Base-by-base conservation (phyloP, 306 rosid species). In the Lagenaria siceraria region DNA sequence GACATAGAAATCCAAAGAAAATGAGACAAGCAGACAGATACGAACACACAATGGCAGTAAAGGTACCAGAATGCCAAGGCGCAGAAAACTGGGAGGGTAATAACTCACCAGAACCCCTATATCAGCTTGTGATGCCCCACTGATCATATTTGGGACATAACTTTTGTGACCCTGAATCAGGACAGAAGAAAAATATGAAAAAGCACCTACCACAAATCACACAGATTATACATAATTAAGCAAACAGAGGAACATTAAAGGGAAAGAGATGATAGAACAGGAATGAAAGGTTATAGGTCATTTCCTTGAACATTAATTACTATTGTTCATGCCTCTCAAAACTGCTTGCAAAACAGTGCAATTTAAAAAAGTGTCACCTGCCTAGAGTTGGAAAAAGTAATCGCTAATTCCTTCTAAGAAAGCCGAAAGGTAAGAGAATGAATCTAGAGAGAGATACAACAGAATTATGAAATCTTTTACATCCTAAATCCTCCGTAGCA, bases 61-160 rank as follows among this genome's bases (percentile, higher is more conserved):
- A 12, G 78, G 29, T 25, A 31, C 77, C 31, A 19, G 18, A 73
- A 5, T 73, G 11, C 42, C 58, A 19, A 27, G 48, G 42, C 3
- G 7, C 48, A 51, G 61, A 51, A 73, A 19, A 49, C 27, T 49
- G 58, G 36, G 8, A 8, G 73, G 10, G 75, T 21, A 69, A 6
- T 25, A 22, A 78, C 98, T 84, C 79, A 96, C 99, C 91, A 96
- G 86, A 46, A 96, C 98, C 81, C 99, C 99, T 54, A 96, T 79
- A 82, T 96, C 99, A 72, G 99, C 99, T 87, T 96, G 99, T 62
- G 99, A 85, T 62, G 99, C 99, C 78, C 99, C 99, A 70, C 99
- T 92, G 70, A 96, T 96, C 99, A 96, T 96, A 83, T 96, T 96
- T 69, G 99, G 99, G 27, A 96, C 99, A 84, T 96, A 96, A 82